phyloP scores from a whole-genome alignment of 2,329 filamentous ascomycete genomes.

The Beauveria rudraprayagi region DNA sequence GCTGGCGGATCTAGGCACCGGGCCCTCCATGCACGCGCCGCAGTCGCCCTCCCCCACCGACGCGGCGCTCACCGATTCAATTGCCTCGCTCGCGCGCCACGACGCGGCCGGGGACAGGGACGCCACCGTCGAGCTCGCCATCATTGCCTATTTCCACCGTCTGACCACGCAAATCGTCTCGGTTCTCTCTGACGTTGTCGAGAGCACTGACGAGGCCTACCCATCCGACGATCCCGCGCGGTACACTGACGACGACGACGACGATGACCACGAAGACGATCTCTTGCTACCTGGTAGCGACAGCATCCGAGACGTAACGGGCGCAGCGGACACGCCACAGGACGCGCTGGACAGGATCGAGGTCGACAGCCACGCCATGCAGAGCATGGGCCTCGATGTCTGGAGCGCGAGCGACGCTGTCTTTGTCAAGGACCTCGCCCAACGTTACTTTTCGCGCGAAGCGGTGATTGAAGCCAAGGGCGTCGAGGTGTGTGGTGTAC shows the following conservation, averaged over 20 bases:
- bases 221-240: slow-evolving; percentile 18
- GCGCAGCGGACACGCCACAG: neutral
- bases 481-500: slow-evolving; percentile 67
- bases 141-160: slow-evolving; percentile 76
- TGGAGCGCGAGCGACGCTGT: slow-evolving; percentile 66
- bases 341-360: slow-evolving; percentile 30
- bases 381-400: slow-evolving; percentile 66
- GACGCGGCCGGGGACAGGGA: slow-evolving; percentile 26
- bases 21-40: slow-evolving; percentile 22
- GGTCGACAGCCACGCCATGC: slow-evolving; percentile 57
- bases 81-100: slow-evolving; percentile 35
- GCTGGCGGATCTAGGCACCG: slow-evolving; percentile 42
- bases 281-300: slow-evolving; percentile 20
- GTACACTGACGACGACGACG: slow-evolving; percentile 18
- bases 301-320: slow-evolving; percentile 19
- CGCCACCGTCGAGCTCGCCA: slow-evolving; percentile 54
- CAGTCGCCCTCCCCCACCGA: slow-evolving; percentile 23
- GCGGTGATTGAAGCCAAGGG: slow-evolving; percentile 59
- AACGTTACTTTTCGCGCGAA: slow-evolving; percentile 56
- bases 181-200: slow-evolving; percentile 53
- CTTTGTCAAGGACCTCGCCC: slow-evolving; percentile 57
- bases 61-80: slow-evolving; percentile 32
- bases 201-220: slow-evolving; percentile 36
- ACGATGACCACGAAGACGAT: slow-evolving; percentile 29
- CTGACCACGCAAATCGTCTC: slow-evolving; percentile 59